A percentile compares a stretch with the other conserved stretches of the same genome.
Evolutionary conservation across 345 rosid genomes (phyloP).

Genomic region (Bruguiera gymnorhiza): DNA sequence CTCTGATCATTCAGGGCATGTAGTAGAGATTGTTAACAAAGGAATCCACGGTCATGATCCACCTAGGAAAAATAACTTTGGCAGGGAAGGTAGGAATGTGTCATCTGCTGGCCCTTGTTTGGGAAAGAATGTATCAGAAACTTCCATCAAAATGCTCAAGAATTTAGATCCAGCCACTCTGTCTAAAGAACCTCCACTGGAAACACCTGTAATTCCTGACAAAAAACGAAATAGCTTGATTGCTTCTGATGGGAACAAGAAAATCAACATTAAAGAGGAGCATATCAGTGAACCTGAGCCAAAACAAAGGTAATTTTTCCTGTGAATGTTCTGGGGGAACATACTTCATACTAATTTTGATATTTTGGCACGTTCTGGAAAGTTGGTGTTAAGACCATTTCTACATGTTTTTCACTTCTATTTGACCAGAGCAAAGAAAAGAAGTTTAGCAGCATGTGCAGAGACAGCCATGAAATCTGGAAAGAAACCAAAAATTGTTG

Average conservation of each 20-base stretch:
- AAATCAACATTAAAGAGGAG: conserved; percentile 41
- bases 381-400: conserved; percentile 3
- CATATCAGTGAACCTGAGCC: conserved; percentile 48
- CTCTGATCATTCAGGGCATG: conserved; percentile 60
- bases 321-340: not conserved
- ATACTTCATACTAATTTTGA: not conserved
- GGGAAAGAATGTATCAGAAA: conserved; percentile 31
- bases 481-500: conserved; percentile 61
- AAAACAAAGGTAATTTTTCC: conserved; percentile 56
- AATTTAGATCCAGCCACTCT: conserved; percentile 47
- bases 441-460: conserved; percentile 27
- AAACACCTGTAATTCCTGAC: conserved; percentile 33
- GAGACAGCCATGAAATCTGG: conserved; percentile 48
- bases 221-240: conserved; percentile 40
- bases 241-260: conserved; percentile 31
- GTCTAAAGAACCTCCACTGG: conserved; percentile 42
- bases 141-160: conserved; percentile 25
- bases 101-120: conserved; percentile 35
- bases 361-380: not conserved
- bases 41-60: conserved; percentile 90
- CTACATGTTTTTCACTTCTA: conserved; percentile 15
- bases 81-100: conserved; percentile 41
- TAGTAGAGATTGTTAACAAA: conserved; percentile 72
- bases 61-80: conserved; percentile 47
- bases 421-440: conserved; percentile 57